A percentile compares a stretch with the other conserved stretches of the same genome.
These are phyloP conservation scores for Mycena amicta DNA, from an alignment of 768 basidiomycete genomes.

Conservation along the genomic window DNA sequence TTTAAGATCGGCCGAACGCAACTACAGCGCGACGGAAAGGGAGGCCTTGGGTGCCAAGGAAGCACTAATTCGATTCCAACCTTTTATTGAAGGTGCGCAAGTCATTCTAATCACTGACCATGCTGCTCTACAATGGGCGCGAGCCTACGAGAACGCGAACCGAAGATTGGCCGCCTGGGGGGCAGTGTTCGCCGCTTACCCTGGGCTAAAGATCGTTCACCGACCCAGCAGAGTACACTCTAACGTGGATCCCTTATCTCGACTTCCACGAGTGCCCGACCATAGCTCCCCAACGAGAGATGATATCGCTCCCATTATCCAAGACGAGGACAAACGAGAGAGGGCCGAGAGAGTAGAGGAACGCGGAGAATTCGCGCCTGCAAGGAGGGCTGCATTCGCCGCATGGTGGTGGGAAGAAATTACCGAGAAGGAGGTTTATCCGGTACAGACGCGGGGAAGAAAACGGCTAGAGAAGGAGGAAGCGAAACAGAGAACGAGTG, in stretches of 20 bases:
- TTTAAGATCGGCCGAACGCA: neutral
- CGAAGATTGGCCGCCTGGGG: slow-evolving; percentile 28
- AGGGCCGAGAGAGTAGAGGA: neutral
- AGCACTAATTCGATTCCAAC: neutral
- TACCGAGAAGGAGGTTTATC: neutral
- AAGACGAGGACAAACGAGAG: neutral
- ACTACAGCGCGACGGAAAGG: neutral
- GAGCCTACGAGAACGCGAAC: slow-evolving; percentile 15
- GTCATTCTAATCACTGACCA: slow-evolving; percentile 8
- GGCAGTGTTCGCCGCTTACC: slow-evolving; percentile 30
- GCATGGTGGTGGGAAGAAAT: slow-evolving; percentile 12
- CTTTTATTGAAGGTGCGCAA: neutral
- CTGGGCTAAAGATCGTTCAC: slow-evolving; percentile 28
- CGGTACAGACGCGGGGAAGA: neutral
- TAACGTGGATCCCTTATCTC: slow-evolving; percentile 19
- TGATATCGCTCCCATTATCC: neutral
- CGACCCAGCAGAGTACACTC: slow-evolving; percentile 32
- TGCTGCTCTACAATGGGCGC: slow-evolving; percentile 17
- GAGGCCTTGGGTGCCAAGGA: neutral
- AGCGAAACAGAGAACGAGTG: neutral
- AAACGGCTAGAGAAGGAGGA: no score
- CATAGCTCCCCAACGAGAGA: neutral
- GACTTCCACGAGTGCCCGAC: neutral
- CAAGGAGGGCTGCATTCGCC: slow-evolving; percentile 1
- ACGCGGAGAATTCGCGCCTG: no score